Conservation (phyloP, 805 yeast genomes). For the Saturnispora ahearnii region DNA sequence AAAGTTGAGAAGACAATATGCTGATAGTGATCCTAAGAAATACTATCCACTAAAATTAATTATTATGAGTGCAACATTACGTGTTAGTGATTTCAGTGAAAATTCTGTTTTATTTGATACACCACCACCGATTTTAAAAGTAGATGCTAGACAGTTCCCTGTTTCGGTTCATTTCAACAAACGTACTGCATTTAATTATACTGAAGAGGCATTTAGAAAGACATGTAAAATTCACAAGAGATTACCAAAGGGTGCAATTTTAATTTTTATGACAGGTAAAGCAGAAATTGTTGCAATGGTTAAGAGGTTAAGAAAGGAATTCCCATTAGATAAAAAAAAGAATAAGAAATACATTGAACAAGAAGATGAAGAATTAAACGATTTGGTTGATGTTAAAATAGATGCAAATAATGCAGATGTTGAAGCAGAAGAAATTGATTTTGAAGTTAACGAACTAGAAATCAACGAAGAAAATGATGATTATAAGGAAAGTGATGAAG, state of each 20-base stretch:
- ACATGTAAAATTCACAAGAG: slow-evolving; percentile 77
- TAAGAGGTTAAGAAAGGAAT: slow-evolving; percentile 55
- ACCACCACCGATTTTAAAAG: slow-evolving; percentile 82
- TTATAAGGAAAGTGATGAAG: slow-evolving; percentile 34
- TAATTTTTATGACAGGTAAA: slow-evolving; percentile 90
- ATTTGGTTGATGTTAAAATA: slow-evolving; percentile 38
- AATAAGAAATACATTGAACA: slow-evolving; percentile 8
- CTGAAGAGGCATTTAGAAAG: slow-evolving; percentile 80
- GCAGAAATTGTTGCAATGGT: slow-evolving; percentile 79
- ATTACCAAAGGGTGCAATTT: slow-evolving; percentile 90
- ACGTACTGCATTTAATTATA: slow-evolving; percentile 66
- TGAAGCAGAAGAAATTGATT: slow-evolving; percentile 86
- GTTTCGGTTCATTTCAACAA: slow-evolving; percentile 86
- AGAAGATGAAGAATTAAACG: slow-evolving; percentile 23
- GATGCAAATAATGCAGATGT: slow-evolving; percentile 53
- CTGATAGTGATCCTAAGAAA: slow-evolving; percentile 36
- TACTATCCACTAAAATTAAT: slow-evolving; percentile 66
- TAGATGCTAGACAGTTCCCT: slow-evolving; percentile 90
- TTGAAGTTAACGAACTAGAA: slow-evolving; percentile 33
- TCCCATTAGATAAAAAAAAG: slow-evolving; percentile 40
- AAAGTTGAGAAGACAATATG: slow-evolving; percentile 53
- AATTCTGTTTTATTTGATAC: slow-evolving; percentile 55
- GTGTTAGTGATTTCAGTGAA: slow-evolving; percentile 90
- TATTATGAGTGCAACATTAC: slow-evolving; percentile 94
- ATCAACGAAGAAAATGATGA: slow-evolving; percentile 35